Evolutionary conservation across 2,329 filamentous ascomycete species (phyloP).

Genomic region (Botrytis tulipae): DNA sequence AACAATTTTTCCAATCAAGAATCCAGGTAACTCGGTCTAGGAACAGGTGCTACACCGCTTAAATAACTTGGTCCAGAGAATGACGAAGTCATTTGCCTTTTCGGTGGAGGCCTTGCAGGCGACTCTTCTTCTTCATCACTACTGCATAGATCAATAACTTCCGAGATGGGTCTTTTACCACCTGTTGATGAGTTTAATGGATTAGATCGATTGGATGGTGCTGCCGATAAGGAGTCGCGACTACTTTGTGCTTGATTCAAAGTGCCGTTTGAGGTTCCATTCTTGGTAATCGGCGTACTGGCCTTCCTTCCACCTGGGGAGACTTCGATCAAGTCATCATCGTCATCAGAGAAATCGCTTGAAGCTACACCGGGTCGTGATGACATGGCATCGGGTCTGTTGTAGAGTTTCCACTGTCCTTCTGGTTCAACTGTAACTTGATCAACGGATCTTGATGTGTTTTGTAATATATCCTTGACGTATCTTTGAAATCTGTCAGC

Average conservation of each 20-base stretch:
- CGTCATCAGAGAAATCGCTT: slow-evolving; percentile 40
- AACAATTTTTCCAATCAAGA: background rate
- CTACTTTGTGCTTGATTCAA: slow-evolving; percentile 26
- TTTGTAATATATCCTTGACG: slow-evolving; percentile 79
- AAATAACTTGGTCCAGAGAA: background rate
- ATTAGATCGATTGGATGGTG: slow-evolving; percentile 18
- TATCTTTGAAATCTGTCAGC: slow-evolving; percentile 54
- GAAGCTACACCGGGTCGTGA: slow-evolving; percentile 29
- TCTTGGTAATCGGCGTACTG: slow-evolving; percentile 31
- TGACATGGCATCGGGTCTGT: slow-evolving; percentile 26
- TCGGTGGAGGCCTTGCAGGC: slow-evolving; percentile 36
- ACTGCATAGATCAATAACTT: slow-evolving; percentile 54
- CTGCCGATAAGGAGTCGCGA: slow-evolving; percentile 41
- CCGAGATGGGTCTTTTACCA: slow-evolving; percentile 46
- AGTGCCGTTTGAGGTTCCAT: slow-evolving; percentile 28
- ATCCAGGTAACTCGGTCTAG: slow-evolving; percentile 1
- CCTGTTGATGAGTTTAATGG: slow-evolving; percentile 22
- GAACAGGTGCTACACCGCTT: background rate
- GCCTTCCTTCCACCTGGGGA: slow-evolving; percentile 36
- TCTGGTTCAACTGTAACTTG: slow-evolving; percentile 89
- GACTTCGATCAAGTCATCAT: slow-evolving; percentile 53
- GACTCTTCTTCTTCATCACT: slow-evolving; percentile 53
- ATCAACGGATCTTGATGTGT: slow-evolving; percentile 68
- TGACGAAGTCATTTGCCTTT: slow-evolving; percentile 32
- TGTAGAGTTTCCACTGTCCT: slow-evolving; percentile 65